Evolutionary conservation across 129 eudicot genomes (phyloP).

Genomic region (Calendula officinalis): DNA sequence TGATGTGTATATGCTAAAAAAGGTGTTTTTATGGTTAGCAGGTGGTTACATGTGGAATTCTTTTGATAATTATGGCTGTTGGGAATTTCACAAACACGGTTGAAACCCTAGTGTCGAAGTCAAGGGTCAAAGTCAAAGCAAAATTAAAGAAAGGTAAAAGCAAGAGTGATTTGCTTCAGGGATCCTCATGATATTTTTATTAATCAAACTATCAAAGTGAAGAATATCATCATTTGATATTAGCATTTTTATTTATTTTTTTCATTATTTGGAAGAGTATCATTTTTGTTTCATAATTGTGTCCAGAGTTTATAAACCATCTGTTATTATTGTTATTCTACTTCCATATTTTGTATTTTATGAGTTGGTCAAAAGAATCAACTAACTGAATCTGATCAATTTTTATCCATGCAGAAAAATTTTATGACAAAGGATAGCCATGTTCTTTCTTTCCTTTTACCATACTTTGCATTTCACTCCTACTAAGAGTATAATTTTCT

Average conservation of each 20-base stretch:
- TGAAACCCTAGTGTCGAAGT: conserved; percentile 70
- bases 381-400: no score
- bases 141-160: conserved; percentile 69
- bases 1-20: not conserved
- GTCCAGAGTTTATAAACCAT: no score
- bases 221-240: conserved; percentile 5
- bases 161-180: conserved; percentile 46
- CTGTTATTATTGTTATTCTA: no score
- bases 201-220: not conserved
- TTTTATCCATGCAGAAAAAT: no score
- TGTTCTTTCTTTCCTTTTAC: no score
- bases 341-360: no score
- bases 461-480: no score
- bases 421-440: no score
- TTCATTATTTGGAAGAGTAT: no score
- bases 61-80: conserved; percentile 83
- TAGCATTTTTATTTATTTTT: not conserved
- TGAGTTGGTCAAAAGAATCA: no score
- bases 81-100: conserved; percentile 87
- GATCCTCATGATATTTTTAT: conserved; percentile 16
- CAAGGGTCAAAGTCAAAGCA: conserved; percentile 83
- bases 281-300: no score
- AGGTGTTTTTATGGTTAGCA: conserved; percentile 11
- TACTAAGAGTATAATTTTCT: no score
- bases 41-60: conserved; percentile 81